A percentile compares a stretch with the other conserved stretches of the same genome.
phyloP scores from a whole-genome alignment of 495 filamentous ascomycete species.

The Daldinia vernicosa region DNA sequence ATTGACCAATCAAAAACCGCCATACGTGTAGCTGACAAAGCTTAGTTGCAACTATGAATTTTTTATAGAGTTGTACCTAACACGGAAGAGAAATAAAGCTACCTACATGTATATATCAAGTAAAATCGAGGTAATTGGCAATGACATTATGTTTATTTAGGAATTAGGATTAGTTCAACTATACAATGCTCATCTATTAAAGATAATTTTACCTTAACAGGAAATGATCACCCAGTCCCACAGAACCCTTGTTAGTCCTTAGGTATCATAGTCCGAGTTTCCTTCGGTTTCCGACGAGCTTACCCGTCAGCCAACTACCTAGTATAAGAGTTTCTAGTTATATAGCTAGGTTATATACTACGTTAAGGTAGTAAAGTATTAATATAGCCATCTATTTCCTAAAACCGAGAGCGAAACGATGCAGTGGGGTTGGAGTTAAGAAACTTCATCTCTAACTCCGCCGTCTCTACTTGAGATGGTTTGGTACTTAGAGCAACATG shows the following conservation, averaged over 20 bases:
- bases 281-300: neutral
- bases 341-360: neutral
- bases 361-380: neutral
- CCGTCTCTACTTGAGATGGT: slow-evolving; percentile 3
- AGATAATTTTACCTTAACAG: neutral
- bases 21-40: neutral
- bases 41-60: neutral
- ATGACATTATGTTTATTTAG: neutral
- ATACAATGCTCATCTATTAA: neutral
- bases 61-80: neutral
- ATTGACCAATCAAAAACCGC: slow-evolving; percentile 37
- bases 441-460: slow-evolving; percentile 22
- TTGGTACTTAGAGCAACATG: neutral
- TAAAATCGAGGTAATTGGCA: neutral
- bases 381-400: neutral
- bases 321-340: neutral
- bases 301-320: neutral
- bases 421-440: slow-evolving; percentile 23
- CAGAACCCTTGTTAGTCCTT: neutral
- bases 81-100: neutral
- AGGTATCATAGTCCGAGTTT: neutral
- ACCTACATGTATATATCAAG: neutral
- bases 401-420: slow-evolving; percentile 19
- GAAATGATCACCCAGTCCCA: neutral
- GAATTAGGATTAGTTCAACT: neutral